Conservation (phyloP, 805 yeast species). For the Candida sphagnicola region DNA sequence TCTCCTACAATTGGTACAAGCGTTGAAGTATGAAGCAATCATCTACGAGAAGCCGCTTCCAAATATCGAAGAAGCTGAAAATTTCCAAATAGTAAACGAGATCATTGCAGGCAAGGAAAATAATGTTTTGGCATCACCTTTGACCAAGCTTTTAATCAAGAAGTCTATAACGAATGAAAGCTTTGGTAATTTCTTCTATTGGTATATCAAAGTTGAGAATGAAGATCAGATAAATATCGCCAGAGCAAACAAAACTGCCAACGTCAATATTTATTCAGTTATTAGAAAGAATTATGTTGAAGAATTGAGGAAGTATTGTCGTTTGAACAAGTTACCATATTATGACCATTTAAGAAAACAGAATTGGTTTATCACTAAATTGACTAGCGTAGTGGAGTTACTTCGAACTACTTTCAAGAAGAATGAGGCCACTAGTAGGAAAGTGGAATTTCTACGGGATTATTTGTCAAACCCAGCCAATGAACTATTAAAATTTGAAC, state of each 20-base stretch:
- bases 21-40: conserved; percentile 70
- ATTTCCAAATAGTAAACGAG: conserved; percentile 15
- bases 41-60: conserved; percentile 15
- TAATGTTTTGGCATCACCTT: conserved; percentile 46
- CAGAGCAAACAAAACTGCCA: neutral
- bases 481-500: conserved; percentile 40
- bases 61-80: conserved; percentile 8
- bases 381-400: conserved; percentile 61
- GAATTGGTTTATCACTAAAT: conserved; percentile 60
- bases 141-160: conserved; percentile 71
- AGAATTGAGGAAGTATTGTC: conserved; percentile 25
- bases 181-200: conserved; percentile 80
- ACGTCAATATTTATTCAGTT: conserved; percentile 26
- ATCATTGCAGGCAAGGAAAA: conserved; percentile 12
- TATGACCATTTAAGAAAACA: conserved; percentile 51
- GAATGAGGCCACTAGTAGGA: conserved; percentile 76
- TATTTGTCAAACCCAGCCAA: conserved; percentile 46
- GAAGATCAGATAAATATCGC: conserved; percentile 48
- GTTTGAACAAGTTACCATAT: conserved; percentile 24
- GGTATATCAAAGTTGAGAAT: conserved; percentile 88
- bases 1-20: conserved; percentile 86
- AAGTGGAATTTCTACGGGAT: conserved; percentile 64
- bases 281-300: conserved; percentile 41
- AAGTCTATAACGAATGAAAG: conserved; percentile 61
- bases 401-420: conserved; percentile 49